Evolutionary conservation across 768 basidiomycete species (phyloP).

Genomic region (Lactifluus subvellereus): DNA sequence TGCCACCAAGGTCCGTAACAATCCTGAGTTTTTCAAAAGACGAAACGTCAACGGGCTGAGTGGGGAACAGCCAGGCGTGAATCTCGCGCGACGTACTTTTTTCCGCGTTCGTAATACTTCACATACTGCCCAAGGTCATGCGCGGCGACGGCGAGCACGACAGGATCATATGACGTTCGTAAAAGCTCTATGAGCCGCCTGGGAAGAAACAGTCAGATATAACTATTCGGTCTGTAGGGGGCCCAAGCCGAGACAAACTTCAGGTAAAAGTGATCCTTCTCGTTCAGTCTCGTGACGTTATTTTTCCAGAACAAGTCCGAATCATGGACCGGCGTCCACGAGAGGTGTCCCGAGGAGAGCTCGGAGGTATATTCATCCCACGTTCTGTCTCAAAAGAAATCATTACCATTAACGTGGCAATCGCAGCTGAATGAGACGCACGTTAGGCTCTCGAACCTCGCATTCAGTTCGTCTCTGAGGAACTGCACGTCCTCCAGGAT

Average conservation of each 20-base stretch:
- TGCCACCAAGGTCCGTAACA: slow-evolving; percentile 80
- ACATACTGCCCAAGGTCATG: slow-evolving; percentile 95
- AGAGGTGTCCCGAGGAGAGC: slow-evolving; percentile 80
- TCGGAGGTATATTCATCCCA: slow-evolving; percentile 96
- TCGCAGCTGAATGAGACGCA: slow-evolving; percentile 36
- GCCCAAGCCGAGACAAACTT: slow-evolving; percentile 45
- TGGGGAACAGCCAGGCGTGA: not conserved
- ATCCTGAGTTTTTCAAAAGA: slow-evolving; percentile 40
- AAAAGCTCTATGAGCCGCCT: slow-evolving; percentile 75
- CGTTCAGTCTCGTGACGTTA: slow-evolving; percentile 82
- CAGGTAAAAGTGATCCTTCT: slow-evolving; percentile 75
- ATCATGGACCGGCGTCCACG: slow-evolving; percentile 95
- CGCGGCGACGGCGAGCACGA: slow-evolving; percentile 84
- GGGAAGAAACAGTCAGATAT: slow-evolving; percentile 2
- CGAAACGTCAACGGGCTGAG: not conserved
- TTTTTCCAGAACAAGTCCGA: slow-evolving; percentile 98
- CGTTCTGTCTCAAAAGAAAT: slow-evolving; percentile 48
- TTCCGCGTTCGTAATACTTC: slow-evolving; percentile 84
- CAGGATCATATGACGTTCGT: slow-evolving; percentile 60
- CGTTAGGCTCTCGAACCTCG: slow-evolving; percentile 87
- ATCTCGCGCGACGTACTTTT: slow-evolving; percentile 55
- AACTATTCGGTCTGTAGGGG: not conserved
- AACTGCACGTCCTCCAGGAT: slow-evolving; percentile 87
- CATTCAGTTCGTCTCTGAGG: slow-evolving; percentile 78
- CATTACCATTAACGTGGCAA: not conserved